A percentile compares a stretch with the other conserved stretches of the same genome.
Conservation (phyloP, 2,329 filamentous ascomycete species). For the Diaporthe sp. region DNA sequence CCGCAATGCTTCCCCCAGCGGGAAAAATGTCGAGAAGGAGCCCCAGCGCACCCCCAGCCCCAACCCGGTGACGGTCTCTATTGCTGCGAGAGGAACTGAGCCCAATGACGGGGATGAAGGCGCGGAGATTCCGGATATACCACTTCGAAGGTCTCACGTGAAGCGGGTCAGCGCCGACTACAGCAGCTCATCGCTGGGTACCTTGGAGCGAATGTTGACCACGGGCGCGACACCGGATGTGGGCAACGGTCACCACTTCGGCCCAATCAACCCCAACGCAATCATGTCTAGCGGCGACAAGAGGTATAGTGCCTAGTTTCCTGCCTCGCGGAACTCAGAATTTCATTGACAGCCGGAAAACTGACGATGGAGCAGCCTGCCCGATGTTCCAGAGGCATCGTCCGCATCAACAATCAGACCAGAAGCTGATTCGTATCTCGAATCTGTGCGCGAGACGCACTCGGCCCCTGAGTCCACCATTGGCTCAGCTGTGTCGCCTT, state of each 20-base stretch:
- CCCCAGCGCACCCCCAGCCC: neutral
- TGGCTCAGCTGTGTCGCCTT: slow-evolving; percentile 21
- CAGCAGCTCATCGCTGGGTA: slow-evolving; percentile 16
- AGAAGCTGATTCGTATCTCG: slow-evolving; percentile 18
- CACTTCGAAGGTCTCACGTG: slow-evolving; percentile 37
- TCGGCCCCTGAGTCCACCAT: slow-evolving; percentile 11
- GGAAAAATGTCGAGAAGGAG: neutral
- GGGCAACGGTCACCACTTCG: neutral
- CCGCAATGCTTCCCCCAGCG: slow-evolving; percentile 4
- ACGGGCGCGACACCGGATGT: slow-evolving; percentile 19
- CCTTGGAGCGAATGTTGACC: slow-evolving; percentile 32
- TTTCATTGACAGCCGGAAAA: slow-evolving; percentile 21
- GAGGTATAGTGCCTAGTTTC: slow-evolving; percentile 34
- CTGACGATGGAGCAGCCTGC: slow-evolving; percentile 36
- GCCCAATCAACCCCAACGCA: slow-evolving; percentile 30
- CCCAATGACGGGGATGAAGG: slow-evolving; percentile 22
- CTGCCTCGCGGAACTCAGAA: neutral
- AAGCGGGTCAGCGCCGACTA: slow-evolving; percentile 26
- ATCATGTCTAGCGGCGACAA: slow-evolving; percentile 26
- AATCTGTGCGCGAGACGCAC: slow-evolving; percentile 17
- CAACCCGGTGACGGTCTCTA: neutral
- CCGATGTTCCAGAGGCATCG: slow-evolving; percentile 35
- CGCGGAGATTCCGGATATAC: slow-evolving; percentile 40
- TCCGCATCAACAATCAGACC: slow-evolving; percentile 6
- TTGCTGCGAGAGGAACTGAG: slow-evolving; percentile 13